Percentiles rank a stretch among this genome's conserved stretches.
Conservation (phyloP, 495 filamentous ascomycete species). For the Neurospora sp. region DNA sequence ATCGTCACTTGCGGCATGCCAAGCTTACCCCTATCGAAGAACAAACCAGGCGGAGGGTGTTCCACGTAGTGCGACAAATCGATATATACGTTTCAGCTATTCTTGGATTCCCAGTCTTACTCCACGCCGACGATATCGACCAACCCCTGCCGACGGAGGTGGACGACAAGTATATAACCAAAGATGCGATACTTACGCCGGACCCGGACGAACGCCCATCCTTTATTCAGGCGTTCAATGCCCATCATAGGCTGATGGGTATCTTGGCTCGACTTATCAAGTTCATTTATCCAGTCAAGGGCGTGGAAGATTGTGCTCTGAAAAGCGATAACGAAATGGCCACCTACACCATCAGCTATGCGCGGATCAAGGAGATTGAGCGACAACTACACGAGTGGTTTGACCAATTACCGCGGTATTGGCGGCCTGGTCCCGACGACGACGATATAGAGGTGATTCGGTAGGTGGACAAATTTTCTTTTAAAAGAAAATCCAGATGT, state of each 20-base stretch:
- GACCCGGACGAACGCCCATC: constrained; percentile 60
- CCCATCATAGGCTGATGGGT: constrained; percentile 66
- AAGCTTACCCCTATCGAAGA: constrained; percentile 78
- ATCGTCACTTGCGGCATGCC: constrained; percentile 59
- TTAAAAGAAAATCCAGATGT: not conserved
- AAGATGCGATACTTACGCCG: constrained; percentile 60
- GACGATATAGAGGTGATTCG: constrained; percentile 62
- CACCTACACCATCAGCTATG: constrained; percentile 76
- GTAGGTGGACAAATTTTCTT: constrained; percentile 40
- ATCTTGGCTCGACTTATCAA: constrained; percentile 80
- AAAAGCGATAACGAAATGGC: constrained; percentile 27
- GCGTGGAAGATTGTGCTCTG: constrained; percentile 46
- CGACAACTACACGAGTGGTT: constrained; percentile 76
- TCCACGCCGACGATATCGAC: constrained; percentile 85
- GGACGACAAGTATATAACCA: constrained; percentile 88
- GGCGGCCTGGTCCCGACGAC: constrained; percentile 62
- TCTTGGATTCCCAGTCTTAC: constrained; percentile 73
- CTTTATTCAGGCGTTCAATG: constrained; percentile 71
- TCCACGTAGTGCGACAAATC: constrained; percentile 88
- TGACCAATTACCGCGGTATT: constrained; percentile 60
- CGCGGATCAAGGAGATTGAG: constrained; percentile 85
- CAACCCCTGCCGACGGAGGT: constrained; percentile 76
- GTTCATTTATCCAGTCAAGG: constrained; percentile 83
- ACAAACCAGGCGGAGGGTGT: constrained; percentile 74
- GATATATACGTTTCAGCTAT: constrained; percentile 88